Conservation (phyloP, 495 filamentous ascomycete genomes). For the Lichina pygmaea region DNA sequence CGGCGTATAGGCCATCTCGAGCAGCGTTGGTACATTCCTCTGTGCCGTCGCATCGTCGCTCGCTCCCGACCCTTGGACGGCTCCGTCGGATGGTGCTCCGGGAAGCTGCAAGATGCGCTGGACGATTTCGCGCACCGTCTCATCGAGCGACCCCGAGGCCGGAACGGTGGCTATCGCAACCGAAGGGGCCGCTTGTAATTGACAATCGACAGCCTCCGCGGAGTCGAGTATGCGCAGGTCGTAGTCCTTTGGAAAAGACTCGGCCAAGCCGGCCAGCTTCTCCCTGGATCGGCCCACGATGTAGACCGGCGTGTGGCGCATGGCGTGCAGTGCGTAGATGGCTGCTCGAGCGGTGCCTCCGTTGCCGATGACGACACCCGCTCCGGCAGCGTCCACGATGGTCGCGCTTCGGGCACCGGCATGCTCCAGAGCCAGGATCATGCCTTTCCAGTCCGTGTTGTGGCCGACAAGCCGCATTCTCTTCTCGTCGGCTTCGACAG, state of each 20-base stretch:
- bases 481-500: slow-evolving; percentile 12
- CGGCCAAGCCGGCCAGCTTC: slow-evolving; percentile 37
- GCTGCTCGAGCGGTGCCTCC: slow-evolving; percentile 84
- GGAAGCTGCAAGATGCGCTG: slow-evolving; percentile 26
- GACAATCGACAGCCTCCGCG: slow-evolving; percentile 16
- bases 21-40: slow-evolving; percentile 12
- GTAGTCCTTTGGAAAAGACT: slow-evolving; percentile 49
- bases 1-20: slow-evolving; percentile 97
- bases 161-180: slow-evolving; percentile 81
- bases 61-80: slow-evolving; percentile 8
- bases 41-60: slow-evolving; percentile 18
- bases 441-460: slow-evolving; percentile 94
- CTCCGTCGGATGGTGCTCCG: slow-evolving; percentile 2
- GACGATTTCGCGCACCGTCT: slow-evolving; percentile 38
- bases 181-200: slow-evolving; percentile 24
- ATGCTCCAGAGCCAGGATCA: slow-evolving; percentile 53
- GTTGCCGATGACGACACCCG: slow-evolving; percentile 48
- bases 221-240: slow-evolving; percentile 37
- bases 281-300: slow-evolving; percentile 50
- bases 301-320: slow-evolving; percentile 69
- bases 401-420: slow-evolving; percentile 15
- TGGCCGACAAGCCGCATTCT: slow-evolving; percentile 38
- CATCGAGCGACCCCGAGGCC: slow-evolving; percentile 63
- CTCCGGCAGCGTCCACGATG: slow-evolving; percentile 13
- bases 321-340: slow-evolving; percentile 61